Conservation (phyloP, 768 basidiomycete genomes). For the Termitomyces sp. region DNA sequence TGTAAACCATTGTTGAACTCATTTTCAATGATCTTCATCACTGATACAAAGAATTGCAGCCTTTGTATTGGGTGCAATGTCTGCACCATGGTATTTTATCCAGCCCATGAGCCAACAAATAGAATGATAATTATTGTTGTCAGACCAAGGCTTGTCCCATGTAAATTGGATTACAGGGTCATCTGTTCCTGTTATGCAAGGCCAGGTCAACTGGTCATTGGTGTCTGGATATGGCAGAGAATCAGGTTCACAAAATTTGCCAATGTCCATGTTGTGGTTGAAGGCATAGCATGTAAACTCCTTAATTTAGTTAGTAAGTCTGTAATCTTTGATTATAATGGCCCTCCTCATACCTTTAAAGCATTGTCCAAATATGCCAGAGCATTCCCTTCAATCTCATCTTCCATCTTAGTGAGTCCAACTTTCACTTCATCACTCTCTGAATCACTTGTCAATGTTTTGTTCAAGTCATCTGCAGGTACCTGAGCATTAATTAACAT, state of each 20-base stretch:
- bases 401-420: background rate
- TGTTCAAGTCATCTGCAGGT: too few relatives aligned
- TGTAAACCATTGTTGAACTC: too few relatives aligned
- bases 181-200: background rate
- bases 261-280: background rate
- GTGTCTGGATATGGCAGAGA: background rate
- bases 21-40: too few relatives aligned
- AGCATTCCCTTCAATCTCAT: background rate
- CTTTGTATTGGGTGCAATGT: too few relatives aligned
- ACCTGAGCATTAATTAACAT: too few relatives aligned
- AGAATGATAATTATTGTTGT: too few relatives aligned
- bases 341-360: background rate
- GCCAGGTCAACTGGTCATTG: background rate
- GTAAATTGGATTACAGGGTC: background rate
- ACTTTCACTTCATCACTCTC: background rate
- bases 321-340: too few relatives aligned
- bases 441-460: background rate
- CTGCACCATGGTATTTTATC: too few relatives aligned
- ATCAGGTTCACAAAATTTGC: background rate
- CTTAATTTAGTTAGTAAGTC: background rate
- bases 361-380: background rate
- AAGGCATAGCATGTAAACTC: background rate
- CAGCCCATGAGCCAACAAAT: too few relatives aligned
- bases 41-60: too few relatives aligned
- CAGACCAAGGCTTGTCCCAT: too few relatives aligned